Base-by-base conservation (phyloP, 257 asterid genomes). In the Primulina tabacum region DNA sequence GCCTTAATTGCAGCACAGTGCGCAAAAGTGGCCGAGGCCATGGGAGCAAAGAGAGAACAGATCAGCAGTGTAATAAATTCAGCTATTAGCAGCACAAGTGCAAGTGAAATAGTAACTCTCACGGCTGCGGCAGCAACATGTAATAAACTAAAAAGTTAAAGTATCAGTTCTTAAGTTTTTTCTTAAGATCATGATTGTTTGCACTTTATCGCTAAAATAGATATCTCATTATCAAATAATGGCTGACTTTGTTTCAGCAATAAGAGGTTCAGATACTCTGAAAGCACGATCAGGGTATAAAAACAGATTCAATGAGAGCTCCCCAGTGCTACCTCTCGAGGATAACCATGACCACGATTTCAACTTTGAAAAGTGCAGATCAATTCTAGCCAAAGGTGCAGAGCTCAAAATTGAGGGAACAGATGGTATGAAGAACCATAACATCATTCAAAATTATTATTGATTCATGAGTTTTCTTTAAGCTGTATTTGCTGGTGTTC, bases 1-100 rank as follows among this genome's bases (percentile, higher is more conserved):
- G 91, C 97, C 66, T 65, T 92, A 28, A 97, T 92, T 50, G 98
- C 98, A 0, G 95, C 97, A 30, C 97, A 92, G 52, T 92, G 98
- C 8, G 95, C 95, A 5, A 82, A 89, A 80, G 87, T 86, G 56
- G 98, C 98, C 0, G 98, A 92, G 82, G 92, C 97, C 9, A 92
- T 90, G 97, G 98, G 98, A 55, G 98, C 98, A 16, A 88, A 80
- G 80, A 85, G 88, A 77, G 97, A 87, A 73, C 89, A 85, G 70
- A 86, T 92, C 60, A 85, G 83, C 73, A 66, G 86, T 30, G 89
- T 76, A 8, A 84, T 92, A 16, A 82, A 92, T 35, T 90, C 97
- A 0, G 92, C 97, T 53, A 84, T 87, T 77, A 85, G 80, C 14
- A 80, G 87, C 24, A 85, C 96, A 38, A 80, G 79, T 53, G 78